phyloP scores from a whole-genome alignment of 768 basidiomycete genomes.

The Nidula microcarpa region DNA sequence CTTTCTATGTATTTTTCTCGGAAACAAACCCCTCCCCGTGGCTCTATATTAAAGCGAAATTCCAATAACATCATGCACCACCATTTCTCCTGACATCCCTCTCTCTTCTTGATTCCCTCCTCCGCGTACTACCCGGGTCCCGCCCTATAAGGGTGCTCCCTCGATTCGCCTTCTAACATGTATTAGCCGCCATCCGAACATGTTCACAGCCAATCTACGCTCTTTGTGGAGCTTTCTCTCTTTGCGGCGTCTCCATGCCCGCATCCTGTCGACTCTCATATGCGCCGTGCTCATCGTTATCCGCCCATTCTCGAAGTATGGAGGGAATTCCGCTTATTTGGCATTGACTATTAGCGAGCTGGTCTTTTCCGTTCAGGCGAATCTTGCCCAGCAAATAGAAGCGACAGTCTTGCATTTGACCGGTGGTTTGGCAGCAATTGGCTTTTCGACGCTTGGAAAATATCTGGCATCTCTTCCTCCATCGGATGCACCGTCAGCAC shows the following conservation, averaged over 20 bases:
- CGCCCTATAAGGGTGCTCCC: too few relatives aligned
- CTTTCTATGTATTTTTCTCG: too few relatives aligned
- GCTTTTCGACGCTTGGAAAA: constrained; percentile 16
- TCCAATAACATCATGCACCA: too few relatives aligned
- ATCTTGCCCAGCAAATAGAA: constrained; percentile 45
- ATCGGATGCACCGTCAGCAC: constrained; percentile 19
- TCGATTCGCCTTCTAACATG: too few relatives aligned
- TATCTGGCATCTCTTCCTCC: constrained; percentile 12
- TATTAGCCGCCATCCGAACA: too few relatives aligned
- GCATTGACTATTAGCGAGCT: constrained; percentile 39
- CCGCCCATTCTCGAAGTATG: constrained; percentile 33
- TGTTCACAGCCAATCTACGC: too few relatives aligned
- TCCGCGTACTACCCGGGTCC: too few relatives aligned
- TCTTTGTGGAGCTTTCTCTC: background rate
- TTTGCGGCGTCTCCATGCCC: constrained; percentile 29
- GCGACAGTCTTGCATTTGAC: constrained; percentile 37
- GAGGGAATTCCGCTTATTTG: constrained; percentile 35
- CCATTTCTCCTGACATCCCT: too few relatives aligned
- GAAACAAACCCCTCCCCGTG: too few relatives aligned
- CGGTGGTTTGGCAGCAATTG: constrained; percentile 37
- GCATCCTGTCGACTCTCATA: constrained; percentile 39
- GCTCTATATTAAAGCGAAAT: too few relatives aligned
- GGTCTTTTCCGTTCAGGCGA: constrained; percentile 43
- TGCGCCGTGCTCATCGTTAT: constrained; percentile 34
- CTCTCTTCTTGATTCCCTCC: too few relatives aligned